Base-by-base conservation (phyloP, 257 asterid genomes). In the Primulina huaijiensis region DNA sequence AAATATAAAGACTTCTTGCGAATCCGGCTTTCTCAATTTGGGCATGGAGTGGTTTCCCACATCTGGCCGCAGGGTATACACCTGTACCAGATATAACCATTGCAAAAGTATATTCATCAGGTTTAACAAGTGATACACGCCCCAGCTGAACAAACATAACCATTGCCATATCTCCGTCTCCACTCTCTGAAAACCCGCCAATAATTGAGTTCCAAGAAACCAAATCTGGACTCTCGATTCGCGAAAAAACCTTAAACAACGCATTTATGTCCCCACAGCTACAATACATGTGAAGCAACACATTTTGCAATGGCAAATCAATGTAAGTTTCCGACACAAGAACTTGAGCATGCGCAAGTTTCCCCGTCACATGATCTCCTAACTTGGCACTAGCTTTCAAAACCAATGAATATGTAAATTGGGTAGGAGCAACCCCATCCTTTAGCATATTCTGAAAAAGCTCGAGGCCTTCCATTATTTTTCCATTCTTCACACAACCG, bases 181-280 rank as follows among this genome's bases (percentile, higher is more conserved):
- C 89, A 16, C 69, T 84, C 74, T 82, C 89, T 2, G 95, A 84
- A 79, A 37, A 90, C 25, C 98, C 96, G 23, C 92, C 66, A 5
- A 92, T 80, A 79, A 92, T 84, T 8, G 97, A 81, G 86, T 92
- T 90, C 97, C 98, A 92, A 23, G 98, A 88, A 72, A 90, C 90
- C 80, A 88, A 75, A 81, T 90, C 89, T 7, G 92, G 96, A 33
- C 59, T 76, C 69, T 62, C 60, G 17, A 90, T 87, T 67, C 84
- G 85, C 64, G n/a, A 10, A 62, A 90, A 88, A 35, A 87, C 77
- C 19, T 58, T 63, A 60, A 68, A 58, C 4, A 95, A 90, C 31
- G 91, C 16, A 11, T 60, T 19, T 0, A 72, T 76, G 74, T 83
- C 90, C 25, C 89, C 79, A 43, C 97, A 88, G 72, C 83, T 92